These are phyloP conservation scores for Suillus spraguei DNA, from an alignment of 768 basidiomycete genomes.

Conservation along the genomic window DNA sequence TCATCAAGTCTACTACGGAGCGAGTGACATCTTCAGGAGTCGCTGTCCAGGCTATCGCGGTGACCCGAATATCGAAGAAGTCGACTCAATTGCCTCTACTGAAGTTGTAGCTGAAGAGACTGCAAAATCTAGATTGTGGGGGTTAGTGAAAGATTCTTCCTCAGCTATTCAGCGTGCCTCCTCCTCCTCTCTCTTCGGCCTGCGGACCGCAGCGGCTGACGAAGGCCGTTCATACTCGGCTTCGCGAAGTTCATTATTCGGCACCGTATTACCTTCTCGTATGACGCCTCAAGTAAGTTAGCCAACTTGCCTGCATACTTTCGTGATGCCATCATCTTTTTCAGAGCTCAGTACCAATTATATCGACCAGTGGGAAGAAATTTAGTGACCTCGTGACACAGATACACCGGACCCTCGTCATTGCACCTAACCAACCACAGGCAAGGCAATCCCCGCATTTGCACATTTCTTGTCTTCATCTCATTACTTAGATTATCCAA, in stretches of 20 bases:
- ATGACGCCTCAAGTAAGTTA: slow-evolving; percentile 3
- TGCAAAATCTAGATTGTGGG: slow-evolving; percentile 12
- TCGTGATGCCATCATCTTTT: not conserved
- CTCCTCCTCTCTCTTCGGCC: slow-evolving; percentile 29
- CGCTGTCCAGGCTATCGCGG: not conserved
- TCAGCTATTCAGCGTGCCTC: slow-evolving; percentile 17
- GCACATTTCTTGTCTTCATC: not conserved
- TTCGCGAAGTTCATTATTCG: slow-evolving; percentile 50
- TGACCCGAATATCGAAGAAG: not conserved
- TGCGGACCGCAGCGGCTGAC: slow-evolving; percentile 13
- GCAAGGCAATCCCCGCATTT: slow-evolving; percentile 25
- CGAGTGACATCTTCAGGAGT: not conserved
- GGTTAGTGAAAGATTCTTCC: not conserved
- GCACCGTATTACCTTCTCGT: slow-evolving; percentile 19
- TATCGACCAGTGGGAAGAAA: slow-evolving; percentile 17
- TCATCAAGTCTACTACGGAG: slow-evolving; percentile 55
- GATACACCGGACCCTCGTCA: slow-evolving; percentile 66
- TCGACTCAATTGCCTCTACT: not conserved
- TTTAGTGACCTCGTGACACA: slow-evolving; percentile 61
- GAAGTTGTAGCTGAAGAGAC: not conserved
- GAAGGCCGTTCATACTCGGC: slow-evolving; percentile 23
- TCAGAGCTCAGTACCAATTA: not conserved
- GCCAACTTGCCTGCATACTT: not conserved
- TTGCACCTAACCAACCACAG: slow-evolving; percentile 56
- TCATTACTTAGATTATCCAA: not conserved